Conservation (phyloP, 1,284 basidiomycete species). For the Tilletia walkeri region DNA sequence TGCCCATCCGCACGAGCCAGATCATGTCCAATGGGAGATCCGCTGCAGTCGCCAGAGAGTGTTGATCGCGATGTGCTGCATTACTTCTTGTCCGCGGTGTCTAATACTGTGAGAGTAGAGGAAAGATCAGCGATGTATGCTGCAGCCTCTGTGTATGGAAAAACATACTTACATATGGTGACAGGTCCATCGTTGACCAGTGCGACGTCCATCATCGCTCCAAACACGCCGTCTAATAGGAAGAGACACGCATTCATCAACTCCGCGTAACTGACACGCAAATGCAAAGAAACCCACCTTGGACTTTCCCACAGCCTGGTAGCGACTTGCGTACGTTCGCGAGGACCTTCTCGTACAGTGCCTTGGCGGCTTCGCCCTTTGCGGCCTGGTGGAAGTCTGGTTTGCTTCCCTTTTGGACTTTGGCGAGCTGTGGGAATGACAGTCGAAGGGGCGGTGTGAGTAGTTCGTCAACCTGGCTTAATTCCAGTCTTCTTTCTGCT, state of each 20-base stretch:
- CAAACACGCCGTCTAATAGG: constrained; percentile 43
- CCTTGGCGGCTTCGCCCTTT: constrained; percentile 34
- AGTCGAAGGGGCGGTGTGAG: no score
- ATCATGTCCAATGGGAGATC: no score
- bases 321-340: constrained; percentile 28
- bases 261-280: neutral
- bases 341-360: constrained; percentile 44
- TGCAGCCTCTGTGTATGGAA: neutral
- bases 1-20: no score
- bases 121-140: neutral
- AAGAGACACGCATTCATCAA: no score
- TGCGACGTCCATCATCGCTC: constrained; percentile 54
- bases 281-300: constrained; percentile 27
- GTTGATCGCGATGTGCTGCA: neutral
- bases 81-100: constrained; percentile 44
- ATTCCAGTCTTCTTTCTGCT: neutral
- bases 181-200: constrained; percentile 50
- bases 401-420: constrained; percentile 49
- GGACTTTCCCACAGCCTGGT: constrained; percentile 22
- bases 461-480: no score
- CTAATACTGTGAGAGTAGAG: constrained; percentile 28
- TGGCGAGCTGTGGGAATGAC: constrained; percentile 28
- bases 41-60: neutral
- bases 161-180: constrained; percentile 31
- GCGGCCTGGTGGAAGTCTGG: constrained; percentile 53